Percentiles rank a stretch among this genome's conserved stretches.
phyloP scores from a whole-genome alignment of 345 rosid genomes.

The Lagerstroemia speciosa region DNA sequence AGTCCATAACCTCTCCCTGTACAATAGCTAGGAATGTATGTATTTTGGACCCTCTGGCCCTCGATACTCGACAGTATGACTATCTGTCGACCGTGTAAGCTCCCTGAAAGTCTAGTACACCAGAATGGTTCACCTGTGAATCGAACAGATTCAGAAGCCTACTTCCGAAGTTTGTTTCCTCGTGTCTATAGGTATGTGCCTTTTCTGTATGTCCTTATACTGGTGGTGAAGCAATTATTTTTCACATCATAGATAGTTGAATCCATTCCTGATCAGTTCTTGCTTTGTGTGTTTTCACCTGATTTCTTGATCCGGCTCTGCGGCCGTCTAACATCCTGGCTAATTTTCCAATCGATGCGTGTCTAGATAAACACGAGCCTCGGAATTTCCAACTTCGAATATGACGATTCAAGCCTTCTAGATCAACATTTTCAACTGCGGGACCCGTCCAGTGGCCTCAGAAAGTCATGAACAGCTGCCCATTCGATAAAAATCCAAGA shows the following conservation, averaged over 20 bases:
- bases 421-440: too few species aligned
- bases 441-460: too few species aligned
- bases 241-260: too few species aligned
- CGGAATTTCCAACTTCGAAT: too few species aligned
- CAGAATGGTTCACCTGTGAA: background rate
- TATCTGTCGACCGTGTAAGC: background rate
- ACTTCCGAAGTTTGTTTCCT: background rate
- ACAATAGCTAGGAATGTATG: slow-evolving; percentile 7
- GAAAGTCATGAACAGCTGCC: too few species aligned
- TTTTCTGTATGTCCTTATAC: background rate
- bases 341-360: too few species aligned
- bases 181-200: background rate
- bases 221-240: background rate
- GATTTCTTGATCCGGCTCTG: too few species aligned
- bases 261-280: background rate
- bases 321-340: too few species aligned
- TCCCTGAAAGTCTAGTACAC: background rate
- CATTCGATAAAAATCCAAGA: too few species aligned
- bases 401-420: too few species aligned
- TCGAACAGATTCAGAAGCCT: background rate
- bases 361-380: too few species aligned
- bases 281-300: too few species aligned
- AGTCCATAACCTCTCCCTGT: background rate
- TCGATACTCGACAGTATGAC: background rate
- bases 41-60: slow-evolving; percentile 10